Base-by-base conservation (phyloP, 2,329 filamentous ascomycete genomes). In the Penicillium janthinellum region DNA sequence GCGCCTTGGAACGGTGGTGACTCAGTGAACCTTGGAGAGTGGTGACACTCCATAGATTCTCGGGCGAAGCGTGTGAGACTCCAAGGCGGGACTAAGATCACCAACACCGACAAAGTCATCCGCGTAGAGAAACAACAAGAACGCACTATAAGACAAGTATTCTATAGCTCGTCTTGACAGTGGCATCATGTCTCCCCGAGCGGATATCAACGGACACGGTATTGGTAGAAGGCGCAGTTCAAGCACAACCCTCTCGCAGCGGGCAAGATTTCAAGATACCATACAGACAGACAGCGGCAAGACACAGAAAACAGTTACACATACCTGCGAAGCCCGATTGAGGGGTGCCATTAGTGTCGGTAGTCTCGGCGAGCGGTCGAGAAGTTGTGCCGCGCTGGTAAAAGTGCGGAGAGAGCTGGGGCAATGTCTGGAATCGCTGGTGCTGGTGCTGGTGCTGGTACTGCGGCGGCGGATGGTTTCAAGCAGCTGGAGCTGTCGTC, bases 281-380 rank as follows among this genome's bases (percentile, higher is more conserved):
- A 65, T 58, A 52, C 53, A 64, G 54, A 54, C 60, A 52, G 48
- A 48, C 49, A 34, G 42, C 54, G 57, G 59, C 34, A 58, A 66
- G 12, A 2, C 41, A 45, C 52, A 64, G 37, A 45, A 49, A 25
- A 61, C 37, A 38, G 45, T 56, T 53, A 37, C 44, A 64, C 68
- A 34, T 67, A 71, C 70, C 65, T 67, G 60, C 22, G 70, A 69
- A 20, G 56, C 51, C 34, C 59, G 59, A 56, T 71, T 72, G 17
- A 71, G 57, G 37, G 62, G 70, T 12, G 70, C 59, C 70, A 72
- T 71, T 35, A 49, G 52, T 25, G 41, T 52, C 34, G 39, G 15
- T 44, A 54, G 20, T 37, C 58, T 14, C 28, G 37, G 45, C 35
- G 41, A 20, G 3, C n/a, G 42, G 25, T 17, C 44, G 28, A 20